These are phyloP conservation scores for Thalassiosira livingstoniorum DNA, from an alignment of 352 stramenopile species.

Conservation along the genomic window DNA sequence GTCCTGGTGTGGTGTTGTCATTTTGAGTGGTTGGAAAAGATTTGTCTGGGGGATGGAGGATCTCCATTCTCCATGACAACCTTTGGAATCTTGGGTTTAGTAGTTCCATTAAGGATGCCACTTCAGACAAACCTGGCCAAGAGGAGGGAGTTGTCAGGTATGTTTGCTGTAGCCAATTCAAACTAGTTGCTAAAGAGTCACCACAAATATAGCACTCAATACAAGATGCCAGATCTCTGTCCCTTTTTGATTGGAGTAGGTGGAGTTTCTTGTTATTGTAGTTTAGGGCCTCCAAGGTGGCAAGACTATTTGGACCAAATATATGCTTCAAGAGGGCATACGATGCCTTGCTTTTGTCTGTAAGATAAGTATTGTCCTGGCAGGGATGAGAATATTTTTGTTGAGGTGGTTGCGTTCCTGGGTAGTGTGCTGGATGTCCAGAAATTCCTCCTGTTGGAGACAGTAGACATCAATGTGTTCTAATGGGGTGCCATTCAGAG, in stretches of 20 bases:
- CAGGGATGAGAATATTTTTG: background rate
- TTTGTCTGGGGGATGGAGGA: background rate
- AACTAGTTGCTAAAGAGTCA: background rate
- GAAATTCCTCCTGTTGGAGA: background rate
- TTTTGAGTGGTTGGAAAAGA: background rate
- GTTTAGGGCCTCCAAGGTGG: background rate
- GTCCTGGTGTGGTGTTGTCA: background rate
- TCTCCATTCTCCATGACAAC: background rate
- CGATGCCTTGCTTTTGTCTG: background rate
- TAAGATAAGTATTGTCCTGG: background rate
- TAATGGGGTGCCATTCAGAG: background rate
- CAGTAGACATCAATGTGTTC: background rate
- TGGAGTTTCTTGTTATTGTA: background rate
- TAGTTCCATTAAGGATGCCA: background rate
- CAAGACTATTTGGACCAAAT: background rate
- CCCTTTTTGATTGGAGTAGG: background rate
- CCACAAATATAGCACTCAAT: background rate
- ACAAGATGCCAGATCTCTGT: background rate
- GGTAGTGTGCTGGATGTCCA: background rate
- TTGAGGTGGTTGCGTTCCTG: background rate
- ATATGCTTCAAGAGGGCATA: background rate
- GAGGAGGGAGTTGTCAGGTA: background rate
- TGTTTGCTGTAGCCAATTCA: background rate
- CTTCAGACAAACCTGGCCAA: background rate
- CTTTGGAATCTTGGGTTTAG: background rate